Evolutionary conservation across 495 filamentous ascomycete species (phyloP), one percentile per base, ranked within the genome.

Genomic region (Penicillium malachiteum): DNA sequence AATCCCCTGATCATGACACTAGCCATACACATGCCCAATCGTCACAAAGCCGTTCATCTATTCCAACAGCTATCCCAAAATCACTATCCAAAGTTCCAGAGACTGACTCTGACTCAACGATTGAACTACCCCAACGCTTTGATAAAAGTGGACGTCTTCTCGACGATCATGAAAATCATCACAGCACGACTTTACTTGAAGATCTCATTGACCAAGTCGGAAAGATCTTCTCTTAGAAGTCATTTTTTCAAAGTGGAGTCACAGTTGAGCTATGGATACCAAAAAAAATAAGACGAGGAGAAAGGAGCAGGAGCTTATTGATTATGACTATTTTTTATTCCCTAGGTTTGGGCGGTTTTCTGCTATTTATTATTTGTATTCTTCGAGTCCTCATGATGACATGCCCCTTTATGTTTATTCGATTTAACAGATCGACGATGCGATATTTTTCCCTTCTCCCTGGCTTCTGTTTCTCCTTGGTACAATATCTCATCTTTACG

Each of bases 61-160:
- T 10, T 9, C 34, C 34, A 2, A 37, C 8, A 11, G 35, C 34
- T 40, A 41, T 54, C 41, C 50, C 49, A 50, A 56, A 53, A 40
- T 55, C 59, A 56, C 31, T 53, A 52, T 26, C 21, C 1, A 52
- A 48, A 21, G 4, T 21, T 16, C 42, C 51, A 14, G 51, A 70
- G 33, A 70, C 70, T 1, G 71, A 71, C 40, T 74, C 73, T 3
- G 78, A 81, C 26, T 70, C 77, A 21, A 81, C 79, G 3, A 66
- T 81, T 34, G 78, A 81, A 7, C 59, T 91, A 0, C 88, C 88
- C 0, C 79, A 84, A 41, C 78, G 88, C 0, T 90, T 91, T 56
- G 86, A 90, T 56, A 58, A 70, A 7, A 70, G 85, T 3, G 87
- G 88, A 1, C 72, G 74, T 17, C 81, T 78, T 1, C 65, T 80